Conservation (phyloP, 352 stramenopile species). For the Pilasporangium apinafurcum region DNA sequence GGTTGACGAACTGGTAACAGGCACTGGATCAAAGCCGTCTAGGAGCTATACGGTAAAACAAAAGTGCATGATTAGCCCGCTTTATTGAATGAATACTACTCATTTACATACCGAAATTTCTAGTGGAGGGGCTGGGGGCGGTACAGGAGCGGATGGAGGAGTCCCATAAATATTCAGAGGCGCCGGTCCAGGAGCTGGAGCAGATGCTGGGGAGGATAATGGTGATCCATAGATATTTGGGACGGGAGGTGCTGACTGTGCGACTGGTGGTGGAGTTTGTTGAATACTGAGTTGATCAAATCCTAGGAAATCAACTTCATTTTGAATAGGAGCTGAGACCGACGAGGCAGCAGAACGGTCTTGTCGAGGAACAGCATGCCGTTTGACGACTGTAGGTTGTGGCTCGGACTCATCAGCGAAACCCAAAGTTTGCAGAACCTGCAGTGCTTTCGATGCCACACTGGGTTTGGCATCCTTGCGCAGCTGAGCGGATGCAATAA, state of each 20-base stretch:
- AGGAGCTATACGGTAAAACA: constrained; percentile 19
- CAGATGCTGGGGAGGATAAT: constrained; percentile 9
- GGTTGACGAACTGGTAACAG: constrained; percentile 17
- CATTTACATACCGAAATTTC: constrained; percentile 49
- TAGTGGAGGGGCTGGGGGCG: constrained; percentile 12
- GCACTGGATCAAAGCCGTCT: constrained; percentile 44
- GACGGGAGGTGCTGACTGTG: neutral
- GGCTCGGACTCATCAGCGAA: constrained; percentile 43
- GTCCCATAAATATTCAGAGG: constrained; percentile 13
- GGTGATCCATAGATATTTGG: constrained; percentile 18
- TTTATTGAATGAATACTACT: too few relatives aligned
- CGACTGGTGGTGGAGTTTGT: neutral
- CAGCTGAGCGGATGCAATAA: constrained; percentile 18
- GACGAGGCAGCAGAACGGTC: constrained; percentile 5
- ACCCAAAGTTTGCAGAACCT: constrained; percentile 63
- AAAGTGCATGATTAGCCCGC: neutral
- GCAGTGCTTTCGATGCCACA: constrained; percentile 66
- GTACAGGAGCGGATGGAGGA: constrained; percentile 2
- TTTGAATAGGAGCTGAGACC: constrained; percentile 3
- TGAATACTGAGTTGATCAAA: constrained; percentile 56
- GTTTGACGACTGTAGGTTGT: constrained; percentile 11
- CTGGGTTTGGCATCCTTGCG: constrained; percentile 71
- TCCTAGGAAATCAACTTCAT: constrained; percentile 77
- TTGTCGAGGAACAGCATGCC: neutral
- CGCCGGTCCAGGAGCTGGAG: too few relatives aligned